Conservation (phyloP, 495 filamentous ascomycete genomes). For the Cudoniella acicularis region DNA sequence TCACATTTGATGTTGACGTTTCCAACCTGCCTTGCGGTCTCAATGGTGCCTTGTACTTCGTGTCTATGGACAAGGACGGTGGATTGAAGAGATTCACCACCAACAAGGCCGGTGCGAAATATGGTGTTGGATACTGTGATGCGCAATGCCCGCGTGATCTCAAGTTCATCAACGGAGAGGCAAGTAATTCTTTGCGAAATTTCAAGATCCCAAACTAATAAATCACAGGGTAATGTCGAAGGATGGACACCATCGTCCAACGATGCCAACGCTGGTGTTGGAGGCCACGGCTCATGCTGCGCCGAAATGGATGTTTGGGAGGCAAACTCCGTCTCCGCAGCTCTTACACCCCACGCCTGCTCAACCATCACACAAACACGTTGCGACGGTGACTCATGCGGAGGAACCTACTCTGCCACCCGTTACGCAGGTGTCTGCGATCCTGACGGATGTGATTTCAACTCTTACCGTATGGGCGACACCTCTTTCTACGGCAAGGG, state of each 20-base stretch:
- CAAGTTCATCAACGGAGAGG: constrained; percentile 66
- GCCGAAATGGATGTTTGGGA: constrained; percentile 68
- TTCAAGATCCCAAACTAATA: constrained; percentile 30
- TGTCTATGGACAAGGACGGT: constrained; percentile 63
- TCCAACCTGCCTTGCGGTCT: constrained; percentile 65
- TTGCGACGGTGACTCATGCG: constrained; percentile 24
- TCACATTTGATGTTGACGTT: constrained; percentile 68
- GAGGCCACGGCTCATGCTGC: constrained; percentile 58
- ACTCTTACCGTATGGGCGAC: constrained; percentile 59
- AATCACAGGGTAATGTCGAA: constrained; percentile 39
- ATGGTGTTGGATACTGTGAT: constrained; percentile 74
- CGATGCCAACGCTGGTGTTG: constrained; percentile 50
- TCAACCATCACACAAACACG: constrained; percentile 17
- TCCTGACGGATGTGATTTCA: constrained; percentile 70
- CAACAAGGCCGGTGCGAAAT: constrained; percentile 67
- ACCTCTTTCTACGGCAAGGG: constrained; percentile 53
- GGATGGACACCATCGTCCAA: constrained; percentile 46
- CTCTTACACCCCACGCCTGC: constrained; percentile 43
- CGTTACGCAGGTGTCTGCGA: constrained; percentile 60
- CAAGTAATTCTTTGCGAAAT: constrained; percentile 15
- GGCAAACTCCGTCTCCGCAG: constrained; percentile 57
- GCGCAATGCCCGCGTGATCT: constrained; percentile 64
- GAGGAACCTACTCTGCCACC: constrained; percentile 20
- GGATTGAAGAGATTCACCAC: constrained; percentile 46
- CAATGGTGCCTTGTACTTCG: constrained; percentile 70